Percentiles rank a stretch among this genome's conserved stretches.
Conservation (phyloP, 1,284 basidiomycete genomes). For the Testicularia cyperi region DNA sequence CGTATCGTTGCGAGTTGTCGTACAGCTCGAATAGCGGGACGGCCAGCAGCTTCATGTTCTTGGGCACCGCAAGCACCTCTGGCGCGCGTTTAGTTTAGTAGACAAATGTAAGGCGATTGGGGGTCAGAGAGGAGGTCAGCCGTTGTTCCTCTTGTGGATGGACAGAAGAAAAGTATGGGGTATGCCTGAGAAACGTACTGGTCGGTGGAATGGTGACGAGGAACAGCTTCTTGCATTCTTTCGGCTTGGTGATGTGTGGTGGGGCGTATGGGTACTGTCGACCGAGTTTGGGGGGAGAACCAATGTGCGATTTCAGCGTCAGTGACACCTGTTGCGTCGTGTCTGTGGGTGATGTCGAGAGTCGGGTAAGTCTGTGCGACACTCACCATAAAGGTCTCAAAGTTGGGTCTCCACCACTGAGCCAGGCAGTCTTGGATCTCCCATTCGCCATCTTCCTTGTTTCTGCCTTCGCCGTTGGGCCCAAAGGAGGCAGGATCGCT, state of each 20-base stretch:
- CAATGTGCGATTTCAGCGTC: no score
- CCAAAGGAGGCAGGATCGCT: conserved; percentile 45
- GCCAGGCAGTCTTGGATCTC: conserved; percentile 90
- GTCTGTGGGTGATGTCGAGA: no score
- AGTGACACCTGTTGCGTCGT: no score
- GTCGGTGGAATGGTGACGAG: conserved; percentile 90
- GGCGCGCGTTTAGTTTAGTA: no score
- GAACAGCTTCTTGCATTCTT: conserved; percentile 96
- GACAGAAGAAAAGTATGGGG: no score
- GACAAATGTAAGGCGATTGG: neutral
- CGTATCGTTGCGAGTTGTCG: conserved; percentile 88
- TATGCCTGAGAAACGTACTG: conserved; percentile 70
- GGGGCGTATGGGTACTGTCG: conserved; percentile 95
- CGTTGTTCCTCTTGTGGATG: no score
- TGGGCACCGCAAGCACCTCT: conserved; percentile 94
- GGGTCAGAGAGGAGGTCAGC: neutral
- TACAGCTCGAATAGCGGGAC: conserved; percentile 96
- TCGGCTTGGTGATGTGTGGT: conserved; percentile 93
- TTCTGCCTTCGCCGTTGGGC: conserved; percentile 65
- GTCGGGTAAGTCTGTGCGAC: no score
- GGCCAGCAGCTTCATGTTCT: conserved; percentile 92
- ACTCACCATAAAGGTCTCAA: conserved; percentile 95
- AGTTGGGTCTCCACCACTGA: conserved; percentile 96
- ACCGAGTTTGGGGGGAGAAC: no score
- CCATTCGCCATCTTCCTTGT: conserved; percentile 77